Evolutionary conservation across 805 yeast species (phyloP), one percentile per base, ranked within the genome.

Genomic region (Pichia kluyveri): DNA sequence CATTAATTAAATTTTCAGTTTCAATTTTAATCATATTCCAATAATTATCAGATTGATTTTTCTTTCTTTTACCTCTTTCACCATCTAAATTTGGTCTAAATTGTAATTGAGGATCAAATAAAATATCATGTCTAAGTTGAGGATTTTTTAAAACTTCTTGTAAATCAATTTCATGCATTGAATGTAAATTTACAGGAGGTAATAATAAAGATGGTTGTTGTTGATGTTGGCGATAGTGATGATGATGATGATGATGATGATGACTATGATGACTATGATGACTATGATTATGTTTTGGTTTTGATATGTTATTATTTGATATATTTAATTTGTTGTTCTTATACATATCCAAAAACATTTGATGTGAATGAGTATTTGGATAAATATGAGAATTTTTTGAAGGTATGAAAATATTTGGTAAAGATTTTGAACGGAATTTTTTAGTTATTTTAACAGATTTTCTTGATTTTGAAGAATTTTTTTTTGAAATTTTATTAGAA

Each of bases 51-150:
- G 88, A 83, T 41, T 83, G 72, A 49, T 74, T 65, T 66, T 79
- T 82, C 73, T 89, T 87, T 47, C 89, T 75, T 51, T 80, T 75
- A 28, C 95, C 96, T 45, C 96, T 71, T 66, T 90, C 97, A 45
- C 96, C 95, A 62, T 86, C 96, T 55, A 89, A 69, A 60, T 87
- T 86, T 30, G 95, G 95, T 62, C 97, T 77, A 65, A 90, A 87
- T 69, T 89, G 96, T 50, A 90, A 71, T 60, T 86, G 86, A 17
- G 96, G 95, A 68, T 90, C 96, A 61, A 90, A 90, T 14, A 88
- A 73, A 46, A 91, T 86, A 63, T 91, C 98, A 65, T 90, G 98
- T 54, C 98, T 77, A 48, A 90, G 70, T 63, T 88, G 96, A 4
- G 96, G 96, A 66, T 90, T 90, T 60, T 86, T 86, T 56, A 90